phyloP scores from a whole-genome alignment of 495 filamentous ascomycete species.

The Parathielavia hyrcaniae region DNA sequence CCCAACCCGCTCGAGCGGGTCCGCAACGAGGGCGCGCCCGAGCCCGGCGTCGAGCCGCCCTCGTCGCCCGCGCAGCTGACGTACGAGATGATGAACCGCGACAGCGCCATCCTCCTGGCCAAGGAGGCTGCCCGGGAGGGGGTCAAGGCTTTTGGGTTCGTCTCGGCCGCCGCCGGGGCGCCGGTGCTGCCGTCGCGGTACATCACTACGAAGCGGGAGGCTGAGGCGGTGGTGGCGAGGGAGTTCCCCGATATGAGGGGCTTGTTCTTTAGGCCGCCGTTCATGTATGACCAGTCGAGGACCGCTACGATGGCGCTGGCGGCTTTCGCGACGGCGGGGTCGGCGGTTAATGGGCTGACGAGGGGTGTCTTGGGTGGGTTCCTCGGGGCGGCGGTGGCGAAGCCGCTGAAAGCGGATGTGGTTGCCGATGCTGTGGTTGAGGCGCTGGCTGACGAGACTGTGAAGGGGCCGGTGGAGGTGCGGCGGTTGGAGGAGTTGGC shows the following conservation, averaged over 20 bases:
- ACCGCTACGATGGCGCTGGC: constrained; percentile 81
- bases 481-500: constrained; percentile 67
- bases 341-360: constrained; percentile 63
- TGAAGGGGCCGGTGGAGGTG: constrained; percentile 63
- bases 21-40: constrained; percentile 29
- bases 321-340: constrained; percentile 58
- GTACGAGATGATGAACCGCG: constrained; percentile 97
- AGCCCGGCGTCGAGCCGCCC: constrained; percentile 46
- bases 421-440: constrained; percentile 83
- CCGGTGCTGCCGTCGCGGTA: constrained; percentile 79
- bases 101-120: constrained; percentile 76
- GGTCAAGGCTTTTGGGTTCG: constrained; percentile 69
- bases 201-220: constrained; percentile 86
- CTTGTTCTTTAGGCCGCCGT: constrained; percentile 77
- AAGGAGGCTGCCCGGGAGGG: constrained; percentile 62
- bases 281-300: constrained; percentile 81
- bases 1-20: constrained; percentile 59
- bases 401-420: constrained; percentile 77
- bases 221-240: constrained; percentile 68
- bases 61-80: constrained; percentile 71
- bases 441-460: constrained; percentile 60
- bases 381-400: constrained; percentile 72
- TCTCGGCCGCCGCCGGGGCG: constrained; percentile 81
- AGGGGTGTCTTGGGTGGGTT: constrained; percentile 67
- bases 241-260: constrained; percentile 66